Conservation (phyloP, 192 early-diverging fungal genomes). For the Spinellus fusiger region DNA sequence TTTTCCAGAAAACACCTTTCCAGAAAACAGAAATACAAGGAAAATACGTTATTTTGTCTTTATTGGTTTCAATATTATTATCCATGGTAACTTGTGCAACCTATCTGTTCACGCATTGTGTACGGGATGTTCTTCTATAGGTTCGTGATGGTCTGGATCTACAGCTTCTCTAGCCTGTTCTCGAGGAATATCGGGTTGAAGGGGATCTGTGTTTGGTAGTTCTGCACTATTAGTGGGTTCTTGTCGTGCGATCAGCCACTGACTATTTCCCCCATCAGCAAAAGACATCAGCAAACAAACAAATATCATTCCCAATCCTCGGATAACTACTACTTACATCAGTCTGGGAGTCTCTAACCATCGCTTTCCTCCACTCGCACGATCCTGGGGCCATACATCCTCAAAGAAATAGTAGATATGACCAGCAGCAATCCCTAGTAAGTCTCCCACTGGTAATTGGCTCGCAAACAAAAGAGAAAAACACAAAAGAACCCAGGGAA, state of each 20-base stretch:
- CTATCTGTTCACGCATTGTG: no score
- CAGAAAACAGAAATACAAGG: not conserved
- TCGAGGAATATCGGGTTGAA: no score
- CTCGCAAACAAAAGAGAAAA: constrained; percentile 79
- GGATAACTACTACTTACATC: constrained; percentile 33
- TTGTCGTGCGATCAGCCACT: no score
- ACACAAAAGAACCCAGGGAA: constrained; percentile 87
- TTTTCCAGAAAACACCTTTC: no score
- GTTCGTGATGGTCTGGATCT: no score
- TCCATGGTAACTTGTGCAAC: no score
- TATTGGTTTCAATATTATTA: not conserved
- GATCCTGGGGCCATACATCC: constrained; percentile 84
- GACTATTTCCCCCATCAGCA: no score
- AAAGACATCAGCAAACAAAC: not conserved
- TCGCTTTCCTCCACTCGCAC: constrained; percentile 51
- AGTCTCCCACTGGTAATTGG: constrained; percentile 71
- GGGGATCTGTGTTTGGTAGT: no score
- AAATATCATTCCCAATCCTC: not conserved
- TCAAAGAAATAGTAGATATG: constrained; percentile 95
- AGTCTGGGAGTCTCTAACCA: constrained; percentile 48
- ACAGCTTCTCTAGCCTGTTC: no score
- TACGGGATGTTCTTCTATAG: no score
- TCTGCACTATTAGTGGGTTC: no score
- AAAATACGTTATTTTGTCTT: not conserved
- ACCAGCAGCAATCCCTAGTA: constrained; percentile 80